A percentile compares a stretch with the other conserved stretches of the same genome.
Conservation (phyloP, 345 rosid species). For the Populus simonii region DNA sequence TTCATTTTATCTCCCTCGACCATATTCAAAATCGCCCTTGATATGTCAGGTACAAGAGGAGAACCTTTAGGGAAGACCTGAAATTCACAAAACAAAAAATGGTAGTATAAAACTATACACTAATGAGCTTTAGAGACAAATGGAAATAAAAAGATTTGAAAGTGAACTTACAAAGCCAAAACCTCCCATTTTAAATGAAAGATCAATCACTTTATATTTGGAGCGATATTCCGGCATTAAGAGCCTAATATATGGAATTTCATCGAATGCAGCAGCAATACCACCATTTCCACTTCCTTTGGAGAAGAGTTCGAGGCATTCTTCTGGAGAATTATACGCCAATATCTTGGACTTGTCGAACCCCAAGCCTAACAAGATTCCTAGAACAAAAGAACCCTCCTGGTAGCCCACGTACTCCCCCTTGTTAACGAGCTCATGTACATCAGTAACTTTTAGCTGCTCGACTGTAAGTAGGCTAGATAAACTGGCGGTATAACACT, state of each 20-base stretch:
- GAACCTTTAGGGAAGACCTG: conserved; percentile 6
- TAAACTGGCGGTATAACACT: conserved; percentile 71
- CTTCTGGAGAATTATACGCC: conserved; percentile 12
- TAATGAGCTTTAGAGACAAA: too few species aligned
- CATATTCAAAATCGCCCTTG: conserved; percentile 13
- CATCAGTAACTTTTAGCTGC: conserved; percentile 34
- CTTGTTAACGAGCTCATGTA: conserved; percentile 32
- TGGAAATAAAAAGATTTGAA: too few species aligned
- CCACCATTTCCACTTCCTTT: too few species aligned
- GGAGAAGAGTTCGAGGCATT: conserved; percentile 18
- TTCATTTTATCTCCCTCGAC: conserved; percentile 12
- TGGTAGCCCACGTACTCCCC: conserved; percentile 46
- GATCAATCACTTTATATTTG: too few species aligned
- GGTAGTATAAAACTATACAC: too few species aligned
- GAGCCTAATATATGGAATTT: too few species aligned
- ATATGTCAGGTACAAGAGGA: conserved; percentile 8
- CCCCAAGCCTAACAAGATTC: conserved; percentile 19
- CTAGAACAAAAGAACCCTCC: conserved; percentile 36
- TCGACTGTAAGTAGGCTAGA: conserved; percentile 55
- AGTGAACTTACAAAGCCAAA: too few species aligned
- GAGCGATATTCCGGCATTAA: too few species aligned
- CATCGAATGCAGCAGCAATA: too few species aligned
- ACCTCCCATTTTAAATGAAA: too few species aligned
- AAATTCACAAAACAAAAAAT: too few species aligned
- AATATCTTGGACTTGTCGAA: conserved; percentile 15